Evolutionary conservation across 768 basidiomycete species (phyloP), one percentile per base, ranked within the genome.

Genomic region (Boletus eberwhitei): DNA sequence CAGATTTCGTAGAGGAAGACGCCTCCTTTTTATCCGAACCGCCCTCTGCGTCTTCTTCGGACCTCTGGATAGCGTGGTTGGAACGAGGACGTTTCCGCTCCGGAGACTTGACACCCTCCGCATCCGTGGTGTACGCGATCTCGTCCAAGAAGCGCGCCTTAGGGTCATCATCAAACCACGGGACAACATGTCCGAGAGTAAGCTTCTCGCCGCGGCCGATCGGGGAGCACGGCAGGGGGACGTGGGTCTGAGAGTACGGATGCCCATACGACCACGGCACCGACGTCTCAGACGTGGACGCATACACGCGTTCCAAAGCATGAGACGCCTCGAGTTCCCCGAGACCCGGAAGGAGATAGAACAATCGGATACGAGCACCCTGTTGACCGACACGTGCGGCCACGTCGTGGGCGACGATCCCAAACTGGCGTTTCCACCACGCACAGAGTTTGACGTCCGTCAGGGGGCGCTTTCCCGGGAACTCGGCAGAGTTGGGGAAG

Each of bases 161-260:
- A 8, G 97, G 95, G 70, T 97, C 94, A 64, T 99, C 97, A n/a
- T 93, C 90, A 66, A 98, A 93, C 52, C 82, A 87, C 2, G 97
- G 97, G 21, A 99, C 87, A 48, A 81, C 81, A 51, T 84, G 79
- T 1, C 89, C 92, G 31, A 95, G 60, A 49, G 39, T 58, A 62
- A 11, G 12, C 45, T 50, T 47, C 46, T 73, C 71, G 2, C 67
- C 59, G 3, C 59, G 60, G 46, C 14, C 76, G 75, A 63, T 76
- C 82, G 37, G 75, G 65, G 73, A 55, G 77, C 81, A 66, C 63
- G 77, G 63, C 48, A 79, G 75, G 66, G 79, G 62, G 11, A 74
- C 67, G 11, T 75, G 69, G 7, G 59, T 66, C 56, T 73, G 68
- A 0, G 76, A 72, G 62, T 93, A 94, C 17, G 90, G 90, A 66